These are phyloP conservation scores for Penicillium sp. DNA, from an alignment of 2,329 filamentous ascomycete species.

Conservation along the genomic window DNA sequence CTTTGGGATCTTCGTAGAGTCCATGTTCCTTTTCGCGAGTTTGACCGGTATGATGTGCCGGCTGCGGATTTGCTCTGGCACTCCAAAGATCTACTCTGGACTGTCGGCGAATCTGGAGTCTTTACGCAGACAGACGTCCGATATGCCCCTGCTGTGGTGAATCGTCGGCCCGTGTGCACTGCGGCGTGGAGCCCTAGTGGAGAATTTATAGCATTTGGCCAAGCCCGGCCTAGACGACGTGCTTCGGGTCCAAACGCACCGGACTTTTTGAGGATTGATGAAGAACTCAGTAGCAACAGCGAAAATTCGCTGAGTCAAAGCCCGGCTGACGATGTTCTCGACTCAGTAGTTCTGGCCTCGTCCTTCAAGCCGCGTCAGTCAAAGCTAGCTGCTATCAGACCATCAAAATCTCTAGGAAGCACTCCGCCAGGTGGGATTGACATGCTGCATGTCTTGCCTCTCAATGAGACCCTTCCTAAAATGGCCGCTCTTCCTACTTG, in stretches of 20 bases:
- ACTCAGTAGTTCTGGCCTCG: conserved; percentile 50
- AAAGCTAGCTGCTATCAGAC: conserved; percentile 42
- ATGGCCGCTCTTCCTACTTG: conserved; percentile 33
- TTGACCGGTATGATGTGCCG: conserved; percentile 50
- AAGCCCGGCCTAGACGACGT: conserved; percentile 45
- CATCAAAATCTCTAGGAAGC: conserved; percentile 49
- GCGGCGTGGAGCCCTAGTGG: conserved; percentile 54
- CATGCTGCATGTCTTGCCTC: conserved; percentile 43
- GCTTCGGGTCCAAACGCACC: conserved; percentile 36
- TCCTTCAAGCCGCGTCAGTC: conserved; percentile 44
- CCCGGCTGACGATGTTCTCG: conserved; percentile 52
- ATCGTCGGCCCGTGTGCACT: conserved; percentile 52
- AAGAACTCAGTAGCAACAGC: conserved; percentile 41
- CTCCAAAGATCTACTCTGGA: conserved; percentile 60
- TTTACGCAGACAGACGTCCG: conserved; percentile 60
- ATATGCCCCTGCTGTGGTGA: conserved; percentile 53
- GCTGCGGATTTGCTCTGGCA: conserved; percentile 59
- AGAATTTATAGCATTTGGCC: conserved; percentile 50
- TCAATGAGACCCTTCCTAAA: conserved; percentile 47
- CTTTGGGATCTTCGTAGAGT: conserved; percentile 61
- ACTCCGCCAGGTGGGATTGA: conserved; percentile 48
- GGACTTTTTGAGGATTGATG: conserved; percentile 36
- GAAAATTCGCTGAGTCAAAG: conserved; percentile 47
- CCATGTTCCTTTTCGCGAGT: conserved; percentile 56
- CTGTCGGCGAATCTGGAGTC: conserved; percentile 54